A percentile compares a stretch with the other conserved stretches of the same genome.
Conservation (phyloP, 169 alveolate genomes). For the Plasmodium reichenowi region DNA sequence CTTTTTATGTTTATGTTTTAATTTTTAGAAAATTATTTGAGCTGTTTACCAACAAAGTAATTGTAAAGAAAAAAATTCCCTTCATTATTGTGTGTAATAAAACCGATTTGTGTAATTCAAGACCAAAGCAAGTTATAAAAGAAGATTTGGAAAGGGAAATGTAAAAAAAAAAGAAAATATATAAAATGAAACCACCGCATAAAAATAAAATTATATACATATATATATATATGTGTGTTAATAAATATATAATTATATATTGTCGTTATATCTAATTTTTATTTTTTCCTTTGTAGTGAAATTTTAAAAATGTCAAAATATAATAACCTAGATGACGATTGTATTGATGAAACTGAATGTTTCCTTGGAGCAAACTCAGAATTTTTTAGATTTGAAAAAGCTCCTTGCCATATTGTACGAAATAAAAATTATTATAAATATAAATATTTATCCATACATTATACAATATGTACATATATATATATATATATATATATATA, state of each 20-base stretch:
- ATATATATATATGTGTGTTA: neutral
- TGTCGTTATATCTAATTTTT: too few relatives aligned
- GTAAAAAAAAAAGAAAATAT: constrained; percentile 26
- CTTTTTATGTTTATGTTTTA: neutral
- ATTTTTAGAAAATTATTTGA: constrained; percentile 42
- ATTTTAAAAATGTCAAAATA: constrained; percentile 73
- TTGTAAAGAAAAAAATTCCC: constrained; percentile 56
- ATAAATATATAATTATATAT: neutral
- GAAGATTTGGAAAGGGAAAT: constrained; percentile 72
- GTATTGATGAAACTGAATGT: constrained; percentile 45
- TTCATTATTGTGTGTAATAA: constrained; percentile 48
- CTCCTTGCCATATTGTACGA: constrained; percentile 60
- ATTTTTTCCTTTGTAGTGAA: constrained; percentile 26
- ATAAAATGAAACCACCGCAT: neutral
- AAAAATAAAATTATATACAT: neutral
- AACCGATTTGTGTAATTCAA: constrained; percentile 61
- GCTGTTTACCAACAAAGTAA: constrained; percentile 38
- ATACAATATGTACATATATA: neutral
- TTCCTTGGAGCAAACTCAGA: constrained; percentile 55
- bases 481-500: neutral
- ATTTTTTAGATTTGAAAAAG: constrained; percentile 66
- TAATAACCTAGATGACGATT: constrained; percentile 50
- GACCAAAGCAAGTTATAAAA: constrained; percentile 69
- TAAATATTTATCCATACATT: neutral
- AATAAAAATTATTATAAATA: neutral